phyloP scores from a whole-genome alignment of 1,139 yeast genomes.

The Ogataea hybrid region DNA sequence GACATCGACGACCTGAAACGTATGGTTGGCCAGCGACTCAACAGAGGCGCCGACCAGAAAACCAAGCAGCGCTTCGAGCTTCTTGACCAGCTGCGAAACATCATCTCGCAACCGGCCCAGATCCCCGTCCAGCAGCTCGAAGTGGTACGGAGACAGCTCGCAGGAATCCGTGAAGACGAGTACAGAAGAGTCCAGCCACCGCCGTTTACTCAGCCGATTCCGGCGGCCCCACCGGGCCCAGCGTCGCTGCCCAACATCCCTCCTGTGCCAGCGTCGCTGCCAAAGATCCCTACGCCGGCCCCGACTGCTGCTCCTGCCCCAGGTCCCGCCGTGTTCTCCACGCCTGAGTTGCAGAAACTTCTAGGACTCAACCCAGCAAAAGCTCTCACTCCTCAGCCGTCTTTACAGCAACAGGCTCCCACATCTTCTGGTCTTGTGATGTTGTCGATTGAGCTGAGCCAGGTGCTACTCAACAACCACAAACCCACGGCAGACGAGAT shows the following conservation, averaged over 20 bases:
- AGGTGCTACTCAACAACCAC: slow-evolving; percentile 39
- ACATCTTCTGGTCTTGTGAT: slow-evolving; percentile 17
- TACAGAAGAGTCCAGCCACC: slow-evolving; percentile 26
- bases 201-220: slow-evolving; percentile 13
- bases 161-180: slow-evolving; percentile 33
- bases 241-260: slow-evolving; percentile 11
- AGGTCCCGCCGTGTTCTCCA: slow-evolving; percentile 16
- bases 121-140: slow-evolving; percentile 44
- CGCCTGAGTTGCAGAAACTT: slow-evolving; percentile 25
- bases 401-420: slow-evolving; percentile 20
- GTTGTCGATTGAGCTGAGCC: slow-evolving; percentile 29
- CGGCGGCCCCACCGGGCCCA: slow-evolving; percentile 11
- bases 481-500: slow-evolving; percentile 34
- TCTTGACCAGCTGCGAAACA: slow-evolving; percentile 41
- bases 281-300: slow-evolving; percentile 4
- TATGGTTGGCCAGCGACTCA: slow-evolving; percentile 35
- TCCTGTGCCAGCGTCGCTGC: slow-evolving; percentile 11
- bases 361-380: slow-evolving; percentile 12
- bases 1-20: slow-evolving; percentile 41
- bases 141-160: slow-evolving; percentile 31
- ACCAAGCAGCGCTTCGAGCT: slow-evolving; percentile 38
- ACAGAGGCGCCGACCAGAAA: slow-evolving; percentile 27
- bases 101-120: slow-evolving; percentile 32
- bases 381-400: slow-evolving; percentile 8
- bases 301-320: slow-evolving; percentile 15